Conservation (phyloP, 2,329 filamentous ascomycete species). For the Ascocoryne sarcoides region DNA sequence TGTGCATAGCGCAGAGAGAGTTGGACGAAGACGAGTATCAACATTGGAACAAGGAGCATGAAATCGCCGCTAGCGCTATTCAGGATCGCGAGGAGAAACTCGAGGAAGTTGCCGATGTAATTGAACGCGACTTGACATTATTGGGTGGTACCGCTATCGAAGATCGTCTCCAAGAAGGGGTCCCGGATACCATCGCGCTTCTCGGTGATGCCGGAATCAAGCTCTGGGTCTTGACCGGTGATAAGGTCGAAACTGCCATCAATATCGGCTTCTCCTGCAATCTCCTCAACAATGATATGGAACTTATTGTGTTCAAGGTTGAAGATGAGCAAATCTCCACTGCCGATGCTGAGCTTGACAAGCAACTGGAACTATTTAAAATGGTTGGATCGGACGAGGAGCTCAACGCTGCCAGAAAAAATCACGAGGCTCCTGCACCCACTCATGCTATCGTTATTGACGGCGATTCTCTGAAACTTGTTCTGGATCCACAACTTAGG, state of each 20-base stretch:
- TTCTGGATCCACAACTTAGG: constrained; percentile 71
- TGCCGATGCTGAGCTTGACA: constrained; percentile 65
- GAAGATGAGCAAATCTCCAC: constrained; percentile 59
- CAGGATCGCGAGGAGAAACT: constrained; percentile 86
- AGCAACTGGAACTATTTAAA: constrained; percentile 62
- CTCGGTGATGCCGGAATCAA: constrained; percentile 94
- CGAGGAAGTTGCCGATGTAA: constrained; percentile 78
- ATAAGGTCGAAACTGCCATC: constrained; percentile 98
- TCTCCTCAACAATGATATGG: constrained; percentile 94
- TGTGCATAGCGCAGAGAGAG: constrained; percentile 83
- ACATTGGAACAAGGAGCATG: constrained; percentile 78
- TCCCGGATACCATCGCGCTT: constrained; percentile 88
- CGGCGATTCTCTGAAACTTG: constrained; percentile 83
- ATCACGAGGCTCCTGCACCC: constrained; percentile 75
- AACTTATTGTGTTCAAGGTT: constrained; percentile 82
- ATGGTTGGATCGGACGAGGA: constrained; percentile 83
- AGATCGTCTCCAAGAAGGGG: constrained; percentile 91
- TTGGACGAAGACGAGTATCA: constrained; percentile 76
- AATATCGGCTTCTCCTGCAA: constrained; percentile 99
- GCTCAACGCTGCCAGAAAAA: constrained; percentile 65
- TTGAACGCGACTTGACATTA: constrained; percentile 82
- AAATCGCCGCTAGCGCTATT: constrained; percentile 75
- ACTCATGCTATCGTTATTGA: constrained; percentile 94
- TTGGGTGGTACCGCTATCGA: constrained; percentile 95
- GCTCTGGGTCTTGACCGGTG: constrained; percentile 94